phyloP scores from a whole-genome alignment of 495 filamentous ascomycete genomes.

The Aspergillus conjunctus region DNA sequence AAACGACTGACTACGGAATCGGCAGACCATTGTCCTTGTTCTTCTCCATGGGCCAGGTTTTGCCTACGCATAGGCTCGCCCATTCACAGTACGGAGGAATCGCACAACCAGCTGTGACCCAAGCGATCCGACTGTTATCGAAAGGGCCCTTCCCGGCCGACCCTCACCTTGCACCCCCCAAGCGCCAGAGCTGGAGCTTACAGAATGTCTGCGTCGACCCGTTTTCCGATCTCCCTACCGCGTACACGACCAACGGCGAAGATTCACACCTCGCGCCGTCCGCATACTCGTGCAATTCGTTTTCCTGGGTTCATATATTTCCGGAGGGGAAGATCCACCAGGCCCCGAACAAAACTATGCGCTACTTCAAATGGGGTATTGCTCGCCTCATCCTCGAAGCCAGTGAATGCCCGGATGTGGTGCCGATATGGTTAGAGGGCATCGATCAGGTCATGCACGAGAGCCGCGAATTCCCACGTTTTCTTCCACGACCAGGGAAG shows the following conservation, averaged over 20 bases:
- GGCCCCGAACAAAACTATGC: constrained; percentile 72
- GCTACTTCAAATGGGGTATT: constrained; percentile 98
- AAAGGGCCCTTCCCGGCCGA: constrained; percentile 56
- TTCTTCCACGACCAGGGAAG: constrained; percentile 74
- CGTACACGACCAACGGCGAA: constrained; percentile 53
- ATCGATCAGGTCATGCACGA: constrained; percentile 85
- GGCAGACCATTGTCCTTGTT: constrained; percentile 61
- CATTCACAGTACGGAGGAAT: constrained; percentile 72
- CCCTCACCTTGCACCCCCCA: constrained; percentile 39
- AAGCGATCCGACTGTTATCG: constrained; percentile 82
- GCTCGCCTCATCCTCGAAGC: constrained; percentile 86
- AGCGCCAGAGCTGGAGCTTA: constrained; percentile 41
- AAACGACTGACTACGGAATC: constrained; percentile 24
- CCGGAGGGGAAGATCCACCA: constrained; percentile 95
- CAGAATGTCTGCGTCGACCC: constrained; percentile 51
- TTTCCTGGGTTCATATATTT: constrained; percentile 92
- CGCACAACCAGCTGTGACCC: constrained; percentile 85
- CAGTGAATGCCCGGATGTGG: constrained; percentile 75
- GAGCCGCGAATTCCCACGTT: constrained; percentile 73
- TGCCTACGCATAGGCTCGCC: constrained; percentile 80
- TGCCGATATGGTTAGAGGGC: constrained; percentile 95
- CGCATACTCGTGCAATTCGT: constrained; percentile 62
- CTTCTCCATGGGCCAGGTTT: constrained; percentile 84
- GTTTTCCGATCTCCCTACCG: constrained; percentile 50
- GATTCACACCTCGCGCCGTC: constrained; percentile 60